Conservation (phyloP, 768 basidiomycete genomes). For the Boletus patriciae region DNA sequence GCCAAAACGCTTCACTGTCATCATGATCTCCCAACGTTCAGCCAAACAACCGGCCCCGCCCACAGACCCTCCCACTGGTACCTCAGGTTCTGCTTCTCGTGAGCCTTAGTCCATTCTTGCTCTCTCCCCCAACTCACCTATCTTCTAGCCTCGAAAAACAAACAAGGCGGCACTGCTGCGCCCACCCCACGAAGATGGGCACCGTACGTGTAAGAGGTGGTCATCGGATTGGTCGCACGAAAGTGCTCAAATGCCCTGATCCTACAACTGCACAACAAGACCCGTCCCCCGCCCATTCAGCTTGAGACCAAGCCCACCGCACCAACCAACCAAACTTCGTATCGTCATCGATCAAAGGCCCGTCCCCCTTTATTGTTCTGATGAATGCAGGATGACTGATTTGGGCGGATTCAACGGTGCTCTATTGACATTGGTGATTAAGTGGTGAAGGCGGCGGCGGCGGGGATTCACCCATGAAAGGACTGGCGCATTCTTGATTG, state of each 20-base stretch:
- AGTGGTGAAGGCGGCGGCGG: no score
- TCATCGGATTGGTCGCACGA: conserved; percentile 67
- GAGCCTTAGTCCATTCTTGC: conserved; percentile 15
- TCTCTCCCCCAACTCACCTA: conserved; percentile 3
- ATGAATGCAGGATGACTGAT: conserved; percentile 67
- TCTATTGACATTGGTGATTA: conserved; percentile 14
- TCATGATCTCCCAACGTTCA: conserved; percentile 40
- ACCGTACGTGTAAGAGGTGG: conserved; percentile 45
- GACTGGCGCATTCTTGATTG: no score
- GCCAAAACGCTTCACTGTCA: conserved; percentile 63
- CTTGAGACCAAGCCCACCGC: conserved; percentile 29
- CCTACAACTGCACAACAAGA: conserved; percentile 21
- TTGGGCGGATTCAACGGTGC: conserved; percentile 41
- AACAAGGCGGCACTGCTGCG: conserved; percentile 21
- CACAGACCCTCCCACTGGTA: conserved; percentile 35
- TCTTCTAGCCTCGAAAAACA: conserved; percentile 28
- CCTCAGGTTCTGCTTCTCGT: conserved; percentile 43
- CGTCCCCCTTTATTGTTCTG: conserved; percentile 80
- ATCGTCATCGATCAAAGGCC: conserved; percentile 78
- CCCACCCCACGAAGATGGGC: conserved; percentile 36
- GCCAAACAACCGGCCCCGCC: conserved; percentile 21
- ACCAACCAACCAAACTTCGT: conserved; percentile 50
- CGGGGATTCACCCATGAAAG: no score
- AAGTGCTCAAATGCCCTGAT: conserved; percentile 47
- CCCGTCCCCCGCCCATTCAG: conserved; percentile 7